A percentile compares a stretch with the other conserved stretches of the same genome.
Conservation (phyloP, 306 rosid genomes). For the barrel medic (Medicago truncatula) region DNA sequence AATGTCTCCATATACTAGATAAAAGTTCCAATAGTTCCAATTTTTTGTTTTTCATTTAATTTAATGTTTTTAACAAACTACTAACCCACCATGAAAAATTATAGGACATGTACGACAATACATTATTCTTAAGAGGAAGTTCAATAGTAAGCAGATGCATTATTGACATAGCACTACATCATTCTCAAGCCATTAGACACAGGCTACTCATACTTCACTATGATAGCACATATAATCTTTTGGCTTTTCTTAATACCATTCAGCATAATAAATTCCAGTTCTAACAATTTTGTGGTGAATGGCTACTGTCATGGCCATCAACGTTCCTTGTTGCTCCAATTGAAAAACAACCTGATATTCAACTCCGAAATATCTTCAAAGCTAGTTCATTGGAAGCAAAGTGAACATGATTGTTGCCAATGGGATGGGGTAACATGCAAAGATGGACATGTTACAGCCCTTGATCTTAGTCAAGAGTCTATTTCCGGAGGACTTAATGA, state of each 20-base stretch:
- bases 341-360: constrained; percentile 32
- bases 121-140: too few relatives aligned
- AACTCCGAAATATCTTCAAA: background rate
- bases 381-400: constrained; percentile 39
- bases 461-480: constrained; percentile 40
- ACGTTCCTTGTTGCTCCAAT: background rate
- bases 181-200: too few relatives aligned
- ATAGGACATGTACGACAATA: too few relatives aligned
- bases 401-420: constrained; percentile 38
- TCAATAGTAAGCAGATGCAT: too few relatives aligned
- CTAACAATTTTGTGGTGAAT: background rate
- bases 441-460: constrained; percentile 26
- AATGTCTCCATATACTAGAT: too few relatives aligned
- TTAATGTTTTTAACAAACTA: too few relatives aligned
- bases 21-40: too few relatives aligned
- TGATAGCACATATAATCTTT: constrained; percentile 2
- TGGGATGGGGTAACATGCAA: constrained; percentile 61
- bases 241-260: background rate
- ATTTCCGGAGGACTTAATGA: constrained; percentile 31
- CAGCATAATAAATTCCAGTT: background rate
- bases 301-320: constrained; percentile 26
- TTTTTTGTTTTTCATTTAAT: too few relatives aligned
- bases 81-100: too few relatives aligned
- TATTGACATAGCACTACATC: too few relatives aligned
- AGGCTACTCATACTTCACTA: constrained; percentile 15